Base-by-base conservation (phyloP, 768 basidiomycete genomes). In the Naematelia encephala region DNA sequence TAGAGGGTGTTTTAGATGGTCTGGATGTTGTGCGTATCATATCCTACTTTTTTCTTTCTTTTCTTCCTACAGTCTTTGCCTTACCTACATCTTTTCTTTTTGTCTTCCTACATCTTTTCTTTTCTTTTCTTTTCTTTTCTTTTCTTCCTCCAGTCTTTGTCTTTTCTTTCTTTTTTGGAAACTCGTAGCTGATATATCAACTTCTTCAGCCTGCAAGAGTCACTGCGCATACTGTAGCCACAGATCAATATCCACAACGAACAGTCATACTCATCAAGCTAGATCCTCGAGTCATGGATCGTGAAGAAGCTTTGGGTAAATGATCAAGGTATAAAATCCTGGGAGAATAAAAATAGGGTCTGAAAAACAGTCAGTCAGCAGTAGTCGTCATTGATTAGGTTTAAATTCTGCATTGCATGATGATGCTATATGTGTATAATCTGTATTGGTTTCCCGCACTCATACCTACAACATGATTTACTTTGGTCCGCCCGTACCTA, bases 191-290 rank as follows among this genome's bases (percentile, higher is more conserved):
- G n/a, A n/a, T n/a, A n/a, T n/a, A n/a, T n/a, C n/a, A n/a, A n/a
- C n/a, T n/a, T n/a, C n/a, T n/a, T n/a, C n/a, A 98, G 94, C 94
- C 96, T 26, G 91, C 94, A 8, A 83, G 94, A 67, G 96, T 98
- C 26, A 98, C 96, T 0, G 92, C 94, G 0, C 96, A 98, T 74
- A 87, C 87, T 57, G 94, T 96, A 0, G 88, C 92, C 3, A 90
- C 84, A 0, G 80, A 86, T 10, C 86, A 88, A 58, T 84, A 82
- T 70, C 90, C 93, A 2, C 84, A 85, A 51, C 84, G 92, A 53
- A 96, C 88, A 3, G 94, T 93, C n/a, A 92, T 99, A 57, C 84
- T 99, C 54, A 94, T 99, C 80, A 98, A 98, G 79, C 81, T 98
- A 60, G 91, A 97, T 78, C 87, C 86, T 70, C 87, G 86, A 57